phyloP scores from a whole-genome alignment of 2,329 filamentous ascomycete species.

The Ophiocordyceps camponoti-floridani region DNA sequence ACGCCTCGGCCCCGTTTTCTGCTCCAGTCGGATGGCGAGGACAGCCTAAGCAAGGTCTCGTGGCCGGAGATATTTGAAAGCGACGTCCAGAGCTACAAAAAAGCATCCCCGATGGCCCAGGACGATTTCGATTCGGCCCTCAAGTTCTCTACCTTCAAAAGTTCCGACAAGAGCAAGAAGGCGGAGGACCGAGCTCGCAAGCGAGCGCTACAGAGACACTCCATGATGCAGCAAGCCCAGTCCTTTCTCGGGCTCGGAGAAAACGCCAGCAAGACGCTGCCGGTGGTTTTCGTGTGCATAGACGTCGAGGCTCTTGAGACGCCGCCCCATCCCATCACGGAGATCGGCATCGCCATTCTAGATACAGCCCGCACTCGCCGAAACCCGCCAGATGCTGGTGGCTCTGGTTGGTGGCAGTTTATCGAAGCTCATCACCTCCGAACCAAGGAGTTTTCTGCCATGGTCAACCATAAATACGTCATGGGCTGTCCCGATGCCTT shows the following conservation, averaged over 20 bases:
- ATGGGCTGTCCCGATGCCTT: constrained; percentile 56
- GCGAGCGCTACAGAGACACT: constrained; percentile 26
- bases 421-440: constrained; percentile 62
- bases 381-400: constrained; percentile 40
- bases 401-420: constrained; percentile 45
- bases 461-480: constrained; percentile 52
- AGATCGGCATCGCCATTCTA: constrained; percentile 69
- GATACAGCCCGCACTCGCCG: constrained; percentile 43
- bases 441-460: constrained; percentile 47
- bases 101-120: constrained; percentile 6
- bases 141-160: background rate
- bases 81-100: constrained; percentile 14
- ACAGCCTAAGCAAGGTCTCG: constrained; percentile 12
- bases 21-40: constrained; percentile 31
- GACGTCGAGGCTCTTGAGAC: constrained; percentile 73
- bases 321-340: constrained; percentile 50
- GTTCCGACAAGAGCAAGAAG: constrained; percentile 1
- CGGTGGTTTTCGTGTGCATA: constrained; percentile 50
- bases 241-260: constrained; percentile 46
- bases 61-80: constrained; percentile 17
- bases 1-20: constrained; percentile 52
- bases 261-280: constrained; percentile 2
- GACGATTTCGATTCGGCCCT: background rate
- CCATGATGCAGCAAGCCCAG: constrained; percentile 45
- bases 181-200: constrained; percentile 23